Conservation (phyloP, 1,139 yeast species). For the Tardiomyces digboiensis region DNA sequence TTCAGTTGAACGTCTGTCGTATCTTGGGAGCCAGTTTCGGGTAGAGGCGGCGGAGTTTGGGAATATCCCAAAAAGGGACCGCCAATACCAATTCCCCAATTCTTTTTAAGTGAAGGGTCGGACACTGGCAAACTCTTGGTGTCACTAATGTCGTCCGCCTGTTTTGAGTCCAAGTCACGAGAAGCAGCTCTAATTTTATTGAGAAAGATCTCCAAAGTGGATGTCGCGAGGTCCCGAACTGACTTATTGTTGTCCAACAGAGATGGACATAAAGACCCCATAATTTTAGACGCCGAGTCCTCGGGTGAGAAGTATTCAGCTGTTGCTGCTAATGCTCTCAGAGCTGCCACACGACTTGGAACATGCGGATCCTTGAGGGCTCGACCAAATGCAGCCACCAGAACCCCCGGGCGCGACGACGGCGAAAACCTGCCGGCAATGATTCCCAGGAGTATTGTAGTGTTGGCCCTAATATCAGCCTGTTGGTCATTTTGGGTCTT, state of each 20-base stretch:
- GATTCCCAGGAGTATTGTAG: constrained; percentile 65
- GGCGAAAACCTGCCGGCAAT: constrained; percentile 56
- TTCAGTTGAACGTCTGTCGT: too few species aligned
- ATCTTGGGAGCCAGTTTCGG: too few species aligned
- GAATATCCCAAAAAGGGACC: too few species aligned
- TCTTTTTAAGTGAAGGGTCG: too few species aligned
- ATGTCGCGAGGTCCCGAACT: constrained; percentile 65
- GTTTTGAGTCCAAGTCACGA: neutral
- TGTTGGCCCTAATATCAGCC: constrained; percentile 79
- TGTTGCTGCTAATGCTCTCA: constrained; percentile 61
- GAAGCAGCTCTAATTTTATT: constrained; percentile 35
- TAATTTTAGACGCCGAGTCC: constrained; percentile 70
- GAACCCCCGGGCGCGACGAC: constrained; percentile 38
- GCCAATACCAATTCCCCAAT: too few species aligned
- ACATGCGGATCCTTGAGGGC: constrained; percentile 74
- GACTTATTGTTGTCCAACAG: constrained; percentile 64
- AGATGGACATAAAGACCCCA: constrained; percentile 81
- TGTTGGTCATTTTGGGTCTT: constrained; percentile 81
- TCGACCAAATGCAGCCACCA: constrained; percentile 80
- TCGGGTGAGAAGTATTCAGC: constrained; percentile 61
- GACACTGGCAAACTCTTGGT: too few species aligned
- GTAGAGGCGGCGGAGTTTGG: too few species aligned
- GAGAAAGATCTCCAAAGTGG: constrained; percentile 56
- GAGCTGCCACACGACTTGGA: constrained; percentile 70
- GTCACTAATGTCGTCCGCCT: neutral